Conservation (phyloP, 2,329 filamentous ascomycete genomes). For the Tricladium varicosporioides region DNA sequence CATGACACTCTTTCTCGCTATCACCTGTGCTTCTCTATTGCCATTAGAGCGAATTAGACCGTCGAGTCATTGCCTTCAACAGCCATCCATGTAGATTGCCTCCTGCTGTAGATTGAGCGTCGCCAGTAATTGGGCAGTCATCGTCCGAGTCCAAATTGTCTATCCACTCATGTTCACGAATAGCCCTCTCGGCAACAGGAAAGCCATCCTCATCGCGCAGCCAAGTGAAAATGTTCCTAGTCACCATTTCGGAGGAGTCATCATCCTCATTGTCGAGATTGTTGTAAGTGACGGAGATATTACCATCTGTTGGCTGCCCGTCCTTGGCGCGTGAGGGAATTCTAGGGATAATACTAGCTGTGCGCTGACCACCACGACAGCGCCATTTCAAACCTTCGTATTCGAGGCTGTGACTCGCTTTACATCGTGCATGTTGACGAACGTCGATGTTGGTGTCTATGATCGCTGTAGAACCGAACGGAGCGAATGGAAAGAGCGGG, state of each 20-base stretch:
- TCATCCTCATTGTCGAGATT: slow-evolving; percentile 23
- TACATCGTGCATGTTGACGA: slow-evolving; percentile 22
- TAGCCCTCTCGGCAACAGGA: slow-evolving; percentile 30
- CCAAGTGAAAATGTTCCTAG: slow-evolving; percentile 33
- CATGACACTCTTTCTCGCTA: too few species aligned
- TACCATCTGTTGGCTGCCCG: slow-evolving; percentile 9
- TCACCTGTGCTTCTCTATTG: too few species aligned
- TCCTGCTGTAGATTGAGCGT: slow-evolving; percentile 17
- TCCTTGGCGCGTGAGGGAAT: slow-evolving; percentile 15
- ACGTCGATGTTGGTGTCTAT: slow-evolving; percentile 21
- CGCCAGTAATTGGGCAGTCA: slow-evolving; percentile 21
- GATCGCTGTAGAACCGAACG: slow-evolving; percentile 22
- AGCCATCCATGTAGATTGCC: slow-evolving; percentile 24
- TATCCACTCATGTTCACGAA: slow-evolving; percentile 34
- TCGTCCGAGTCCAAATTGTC: slow-evolving; percentile 31
- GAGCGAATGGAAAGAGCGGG: slow-evolving; percentile 24
- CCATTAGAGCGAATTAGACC: slow-evolving; percentile 19
- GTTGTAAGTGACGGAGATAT: slow-evolving; percentile 19
- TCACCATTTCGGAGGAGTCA: slow-evolving; percentile 28
- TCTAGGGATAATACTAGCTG: slow-evolving; percentile 5
- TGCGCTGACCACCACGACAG: slow-evolving; percentile 12
- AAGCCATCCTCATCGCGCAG: slow-evolving; percentile 31
- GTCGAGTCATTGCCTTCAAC: slow-evolving; percentile 16
- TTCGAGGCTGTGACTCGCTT: slow-evolving; percentile 18
- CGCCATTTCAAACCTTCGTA: slow-evolving; percentile 19